phyloP scores from a whole-genome alignment of 106 monocot species.

The Dendrobium officinale region DNA sequence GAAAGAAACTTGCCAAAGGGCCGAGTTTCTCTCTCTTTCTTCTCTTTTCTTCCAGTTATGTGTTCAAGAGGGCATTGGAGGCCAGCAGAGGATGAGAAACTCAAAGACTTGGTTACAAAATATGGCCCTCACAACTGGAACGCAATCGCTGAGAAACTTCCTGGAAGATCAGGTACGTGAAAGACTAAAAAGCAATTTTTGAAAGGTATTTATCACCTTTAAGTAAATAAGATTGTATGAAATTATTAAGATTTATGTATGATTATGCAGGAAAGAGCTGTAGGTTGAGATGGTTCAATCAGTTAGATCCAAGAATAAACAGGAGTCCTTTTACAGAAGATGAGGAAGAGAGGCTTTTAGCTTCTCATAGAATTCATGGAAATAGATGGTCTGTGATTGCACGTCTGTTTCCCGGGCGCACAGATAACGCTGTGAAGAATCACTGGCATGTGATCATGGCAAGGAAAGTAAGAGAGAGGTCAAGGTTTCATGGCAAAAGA shows the following conservation, averaged over 20 bases:
- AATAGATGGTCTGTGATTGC: constrained; percentile 79
- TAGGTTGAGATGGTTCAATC: constrained; percentile 89
- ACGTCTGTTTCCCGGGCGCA: constrained; percentile 63
- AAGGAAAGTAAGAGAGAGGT: constrained; percentile 28
- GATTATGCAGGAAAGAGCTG: constrained; percentile 67
- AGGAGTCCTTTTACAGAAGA: constrained; percentile 72
- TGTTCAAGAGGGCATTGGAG: constrained; percentile 63
- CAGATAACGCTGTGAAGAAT: constrained; percentile 86
- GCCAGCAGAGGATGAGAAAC: constrained; percentile 57
- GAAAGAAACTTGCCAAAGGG: neutral
- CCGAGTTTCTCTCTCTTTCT: neutral
- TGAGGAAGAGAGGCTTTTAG: constrained; percentile 63
- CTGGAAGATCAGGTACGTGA: constrained; percentile 56
- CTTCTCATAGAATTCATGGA: constrained; percentile 61
- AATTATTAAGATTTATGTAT: neutral
- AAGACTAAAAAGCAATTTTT: neutral
- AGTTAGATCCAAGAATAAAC: constrained; percentile 79
- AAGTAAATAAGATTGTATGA: neutral
- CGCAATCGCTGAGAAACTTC: constrained; percentile 56
- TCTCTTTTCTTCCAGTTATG: constrained; percentile 16
- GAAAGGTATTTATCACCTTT: neutral
- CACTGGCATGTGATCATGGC: constrained; percentile 95
- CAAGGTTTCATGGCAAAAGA: constrained; percentile 3
- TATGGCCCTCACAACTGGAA: constrained; percentile 73
- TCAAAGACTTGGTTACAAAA: constrained; percentile 41